These are phyloP conservation scores for Penicillium italicum DNA, from an alignment of 2,329 filamentous ascomycete genomes.

Conservation along the genomic window DNA sequence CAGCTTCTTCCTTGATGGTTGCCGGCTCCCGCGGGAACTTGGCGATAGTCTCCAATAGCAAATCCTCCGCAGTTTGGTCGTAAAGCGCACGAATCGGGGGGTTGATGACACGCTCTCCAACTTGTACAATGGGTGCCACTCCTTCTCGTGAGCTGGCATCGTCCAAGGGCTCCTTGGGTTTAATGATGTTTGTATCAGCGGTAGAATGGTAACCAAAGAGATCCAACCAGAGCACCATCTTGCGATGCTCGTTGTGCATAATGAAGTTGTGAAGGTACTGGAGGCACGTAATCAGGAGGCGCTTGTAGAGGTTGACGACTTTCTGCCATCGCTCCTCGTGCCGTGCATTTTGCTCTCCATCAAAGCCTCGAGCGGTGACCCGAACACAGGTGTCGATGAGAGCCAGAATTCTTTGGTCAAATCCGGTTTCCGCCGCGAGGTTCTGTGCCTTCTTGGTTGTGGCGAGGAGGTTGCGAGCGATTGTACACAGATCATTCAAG, in stretches of 20 bases:
- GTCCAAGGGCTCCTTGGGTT: slow-evolving; percentile 43
- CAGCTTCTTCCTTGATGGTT: slow-evolving; percentile 46
- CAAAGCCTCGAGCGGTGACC: slow-evolving; percentile 62
- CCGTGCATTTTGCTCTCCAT: slow-evolving; percentile 59
- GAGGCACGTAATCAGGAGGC: slow-evolving; percentile 62
- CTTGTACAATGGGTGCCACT: slow-evolving; percentile 42
- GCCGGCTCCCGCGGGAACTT: slow-evolving; percentile 44
- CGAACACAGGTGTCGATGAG: slow-evolving; percentile 62
- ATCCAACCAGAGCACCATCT: slow-evolving; percentile 63
- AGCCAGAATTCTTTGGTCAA: slow-evolving; percentile 60
- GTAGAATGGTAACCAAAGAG: slow-evolving; percentile 58
- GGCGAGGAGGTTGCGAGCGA: slow-evolving; percentile 60
- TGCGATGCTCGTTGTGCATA: slow-evolving; percentile 62
- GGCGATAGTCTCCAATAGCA: slow-evolving; percentile 44
- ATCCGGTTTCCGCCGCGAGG: slow-evolving; percentile 56
- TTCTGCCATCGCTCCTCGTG: slow-evolving; percentile 64
- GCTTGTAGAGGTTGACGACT: slow-evolving; percentile 64
- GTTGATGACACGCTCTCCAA: slow-evolving; percentile 42
- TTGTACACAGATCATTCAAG: slow-evolving; percentile 59
- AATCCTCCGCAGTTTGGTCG: slow-evolving; percentile 44
- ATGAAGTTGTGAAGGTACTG: slow-evolving; percentile 65
- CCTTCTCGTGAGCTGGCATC: slow-evolving; percentile 36
- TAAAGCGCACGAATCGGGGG: slow-evolving; percentile 42
- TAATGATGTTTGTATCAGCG: slow-evolving; percentile 45
- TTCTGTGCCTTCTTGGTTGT: slow-evolving; percentile 61